These are phyloP conservation scores for Austropuccinia psidii DNA, from an alignment of 1,284 basidiomycete species.

Conservation along the genomic window DNA sequence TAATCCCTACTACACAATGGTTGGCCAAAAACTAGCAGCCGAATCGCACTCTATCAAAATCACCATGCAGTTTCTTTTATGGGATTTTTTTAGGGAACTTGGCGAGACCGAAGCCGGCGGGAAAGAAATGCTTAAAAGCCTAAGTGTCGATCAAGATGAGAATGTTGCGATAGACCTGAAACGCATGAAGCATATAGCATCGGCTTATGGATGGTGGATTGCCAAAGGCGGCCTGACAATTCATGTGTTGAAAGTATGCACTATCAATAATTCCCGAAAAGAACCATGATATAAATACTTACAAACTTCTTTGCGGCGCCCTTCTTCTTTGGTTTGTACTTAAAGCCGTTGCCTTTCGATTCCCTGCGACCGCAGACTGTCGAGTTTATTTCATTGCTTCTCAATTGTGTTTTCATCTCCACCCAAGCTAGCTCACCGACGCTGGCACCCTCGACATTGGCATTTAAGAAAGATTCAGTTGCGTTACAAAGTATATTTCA, in stretches of 20 bases:
- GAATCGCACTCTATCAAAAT: constrained; percentile 64
- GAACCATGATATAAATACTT: too few species aligned
- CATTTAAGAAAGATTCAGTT: neutral
- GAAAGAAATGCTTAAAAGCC: constrained; percentile 62
- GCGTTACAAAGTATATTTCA: constrained; percentile 7
- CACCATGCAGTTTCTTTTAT: constrained; percentile 89
- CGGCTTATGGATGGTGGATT: constrained; percentile 74
- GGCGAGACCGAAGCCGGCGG: constrained; percentile 78
- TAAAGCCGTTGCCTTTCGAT: constrained; percentile 21
- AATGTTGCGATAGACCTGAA: constrained; percentile 51
- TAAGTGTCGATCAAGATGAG: constrained; percentile 44
- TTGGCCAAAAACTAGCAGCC: constrained; percentile 58
- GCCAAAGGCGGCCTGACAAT: constrained; percentile 65
- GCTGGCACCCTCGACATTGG: neutral
- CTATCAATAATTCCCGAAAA: too few species aligned
- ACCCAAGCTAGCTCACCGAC: constrained; percentile 20
- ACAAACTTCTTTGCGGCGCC: too few species aligned
- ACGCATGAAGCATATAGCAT: constrained; percentile 60
- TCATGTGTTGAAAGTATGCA: constrained; percentile 72
- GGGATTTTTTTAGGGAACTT: constrained; percentile 91
- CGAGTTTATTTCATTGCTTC: constrained; percentile 5
- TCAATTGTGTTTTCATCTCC: constrained; percentile 13
- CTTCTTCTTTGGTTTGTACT: too few species aligned
- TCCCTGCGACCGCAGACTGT: neutral
- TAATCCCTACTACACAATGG: constrained; percentile 92